phyloP scores from a whole-genome alignment of 2,329 filamentous ascomycete genomes.

The Colletotrichum australisinense region DNA sequence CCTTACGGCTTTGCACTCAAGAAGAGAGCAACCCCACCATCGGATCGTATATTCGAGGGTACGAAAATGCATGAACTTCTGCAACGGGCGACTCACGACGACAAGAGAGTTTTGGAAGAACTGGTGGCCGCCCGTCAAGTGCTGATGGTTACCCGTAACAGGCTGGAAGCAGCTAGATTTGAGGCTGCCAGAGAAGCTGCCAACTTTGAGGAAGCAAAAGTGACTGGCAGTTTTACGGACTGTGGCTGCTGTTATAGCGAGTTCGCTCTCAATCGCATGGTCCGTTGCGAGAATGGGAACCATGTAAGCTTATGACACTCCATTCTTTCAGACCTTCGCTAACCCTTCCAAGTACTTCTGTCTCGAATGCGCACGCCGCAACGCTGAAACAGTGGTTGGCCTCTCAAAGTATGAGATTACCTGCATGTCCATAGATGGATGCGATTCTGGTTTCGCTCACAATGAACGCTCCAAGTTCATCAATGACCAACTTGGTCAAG shows the following conservation, averaged over 20 bases:
- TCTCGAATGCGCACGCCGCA: constrained; percentile 70
- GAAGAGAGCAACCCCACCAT: constrained; percentile 40
- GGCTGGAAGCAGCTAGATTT: constrained; percentile 38
- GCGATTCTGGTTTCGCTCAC: constrained; percentile 69
- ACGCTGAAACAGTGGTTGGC: constrained; percentile 77
- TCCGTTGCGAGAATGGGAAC: constrained; percentile 69
- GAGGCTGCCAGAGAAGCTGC: constrained; percentile 49
- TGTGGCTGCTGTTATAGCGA: constrained; percentile 82
- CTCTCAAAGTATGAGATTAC: constrained; percentile 73
- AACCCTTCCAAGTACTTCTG: constrained; percentile 70
- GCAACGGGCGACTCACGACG: neutral
- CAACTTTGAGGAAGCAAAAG: constrained; percentile 56
- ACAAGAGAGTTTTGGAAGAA: constrained; percentile 52
- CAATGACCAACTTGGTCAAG: constrained; percentile 66
- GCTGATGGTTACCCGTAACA: neutral
- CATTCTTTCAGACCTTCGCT: neutral
- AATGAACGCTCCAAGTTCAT: constrained; percentile 68
- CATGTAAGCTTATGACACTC: constrained; percentile 55
- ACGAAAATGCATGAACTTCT: constrained; percentile 39
- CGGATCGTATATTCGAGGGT: constrained; percentile 32
- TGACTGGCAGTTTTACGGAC: constrained; percentile 68
- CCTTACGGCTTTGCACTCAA: constrained; percentile 43
- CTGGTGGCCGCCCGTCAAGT: constrained; percentile 49
- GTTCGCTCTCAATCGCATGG: constrained; percentile 73
- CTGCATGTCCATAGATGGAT: constrained; percentile 79